Evolutionary conservation across 352 stramenopile genomes (phyloP).

Genomic region (Phytophthora kernoviae): DNA sequence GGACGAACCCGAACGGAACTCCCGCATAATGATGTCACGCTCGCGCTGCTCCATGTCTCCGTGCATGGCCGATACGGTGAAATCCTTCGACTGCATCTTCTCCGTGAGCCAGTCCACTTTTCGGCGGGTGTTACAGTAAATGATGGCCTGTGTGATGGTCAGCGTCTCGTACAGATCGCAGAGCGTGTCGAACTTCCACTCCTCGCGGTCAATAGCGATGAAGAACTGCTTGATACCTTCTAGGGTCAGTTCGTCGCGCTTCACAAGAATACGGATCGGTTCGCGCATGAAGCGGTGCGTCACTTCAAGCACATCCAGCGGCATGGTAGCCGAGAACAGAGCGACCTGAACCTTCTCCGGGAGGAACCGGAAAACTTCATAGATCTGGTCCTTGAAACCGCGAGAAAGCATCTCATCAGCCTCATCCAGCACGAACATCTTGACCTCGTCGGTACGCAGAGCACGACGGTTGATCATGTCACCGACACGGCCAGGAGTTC

Average conservation of each 20-base stretch:
- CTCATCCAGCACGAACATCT: constrained; percentile 99
- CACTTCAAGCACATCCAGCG: constrained; percentile 98
- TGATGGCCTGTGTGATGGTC: constrained; percentile 99
- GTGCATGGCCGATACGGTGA: constrained; percentile 99
- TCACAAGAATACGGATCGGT: constrained; percentile 99
- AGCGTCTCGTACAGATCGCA: constrained; percentile 99
- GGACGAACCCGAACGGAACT: constrained; percentile 99
- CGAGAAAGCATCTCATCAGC: constrained; percentile 99
- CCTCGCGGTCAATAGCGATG: constrained; percentile 98
- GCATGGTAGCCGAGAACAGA: constrained; percentile 99
- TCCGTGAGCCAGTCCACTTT: constrained; percentile 99
- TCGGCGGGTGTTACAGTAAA: constrained; percentile 99
- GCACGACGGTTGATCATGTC: constrained; percentile 99
- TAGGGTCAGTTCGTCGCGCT: constrained; percentile 99
- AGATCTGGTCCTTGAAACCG: constrained; percentile 99
- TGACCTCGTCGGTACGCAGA: constrained; percentile 94
- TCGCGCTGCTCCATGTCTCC: constrained; percentile 99
- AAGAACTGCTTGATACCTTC: constrained; percentile 99
- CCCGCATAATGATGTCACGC: constrained; percentile 99
- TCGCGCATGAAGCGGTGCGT: constrained; percentile 99
- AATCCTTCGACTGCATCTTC: constrained; percentile 99
- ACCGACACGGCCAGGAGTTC: constrained; percentile 98
- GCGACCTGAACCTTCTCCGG: constrained; percentile 97
- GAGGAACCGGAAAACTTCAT: constrained; percentile 99
- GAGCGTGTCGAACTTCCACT: constrained; percentile 99